phyloP scores from a whole-genome alignment of 208 protist genomes.

The Novymonas esmeraldas region DNA sequence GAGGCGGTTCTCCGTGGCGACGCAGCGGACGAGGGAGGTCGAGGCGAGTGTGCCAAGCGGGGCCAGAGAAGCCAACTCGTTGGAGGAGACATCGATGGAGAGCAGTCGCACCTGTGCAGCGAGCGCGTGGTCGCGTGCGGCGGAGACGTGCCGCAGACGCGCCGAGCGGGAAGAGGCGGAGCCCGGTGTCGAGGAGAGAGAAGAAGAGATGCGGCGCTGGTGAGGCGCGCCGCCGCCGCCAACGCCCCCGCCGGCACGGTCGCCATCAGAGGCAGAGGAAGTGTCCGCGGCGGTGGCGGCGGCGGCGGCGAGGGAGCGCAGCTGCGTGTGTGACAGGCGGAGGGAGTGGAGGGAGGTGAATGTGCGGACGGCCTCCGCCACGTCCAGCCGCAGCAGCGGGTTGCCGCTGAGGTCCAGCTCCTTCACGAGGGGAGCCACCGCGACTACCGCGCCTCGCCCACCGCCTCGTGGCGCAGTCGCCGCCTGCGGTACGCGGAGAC shows the following conservation, averaged over 20 bases:
- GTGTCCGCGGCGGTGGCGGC: not conserved
- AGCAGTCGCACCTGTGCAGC: conserved; percentile 36
- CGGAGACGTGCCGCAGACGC: conserved; percentile 58
- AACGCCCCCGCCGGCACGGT: too few species aligned
- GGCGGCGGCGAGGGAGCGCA: conserved; percentile 5
- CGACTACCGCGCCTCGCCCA: not conserved
- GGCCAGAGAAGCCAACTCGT: conserved; percentile 47
- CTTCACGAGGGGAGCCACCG: conserved; percentile 1
- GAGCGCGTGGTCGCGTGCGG: conserved; percentile 53
- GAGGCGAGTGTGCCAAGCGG: conserved; percentile 39
- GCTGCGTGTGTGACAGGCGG: conserved; percentile 48
- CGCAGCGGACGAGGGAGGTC: conserved; percentile 18
- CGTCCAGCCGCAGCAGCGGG: conserved; percentile 32
- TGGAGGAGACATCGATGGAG: conserved; percentile 66
- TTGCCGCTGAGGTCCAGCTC: conserved; percentile 84
- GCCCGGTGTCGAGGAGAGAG: too few species aligned
- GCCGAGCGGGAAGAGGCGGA: conserved; percentile 10
- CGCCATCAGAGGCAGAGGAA: too few species aligned
- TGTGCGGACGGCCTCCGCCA: conserved; percentile 48
- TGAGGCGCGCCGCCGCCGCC: not conserved
- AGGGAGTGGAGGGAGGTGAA: conserved; percentile 54
- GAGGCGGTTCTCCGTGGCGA: conserved; percentile 44
- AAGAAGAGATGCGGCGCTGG: not conserved
- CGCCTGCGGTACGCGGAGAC: not conserved
- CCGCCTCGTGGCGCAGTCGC: not conserved